A percentile compares a stretch with the other conserved stretches of the same genome.
phyloP scores from a whole-genome alignment of 2,329 filamentous ascomycete species.

The Aspergillus sp. region DNA sequence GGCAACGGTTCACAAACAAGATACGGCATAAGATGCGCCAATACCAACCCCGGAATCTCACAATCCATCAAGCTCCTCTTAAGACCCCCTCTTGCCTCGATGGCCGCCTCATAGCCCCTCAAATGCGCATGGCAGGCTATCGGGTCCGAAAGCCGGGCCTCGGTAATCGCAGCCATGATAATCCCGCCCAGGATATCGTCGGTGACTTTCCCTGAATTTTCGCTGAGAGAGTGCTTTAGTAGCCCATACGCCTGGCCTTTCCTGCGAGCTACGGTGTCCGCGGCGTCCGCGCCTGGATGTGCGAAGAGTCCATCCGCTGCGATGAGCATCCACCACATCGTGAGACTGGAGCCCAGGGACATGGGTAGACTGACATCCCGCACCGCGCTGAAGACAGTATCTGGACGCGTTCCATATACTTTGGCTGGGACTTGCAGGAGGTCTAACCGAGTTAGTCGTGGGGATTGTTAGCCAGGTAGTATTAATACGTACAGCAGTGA shows the following conservation, averaged over 20 bases:
- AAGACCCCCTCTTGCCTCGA: neutral
- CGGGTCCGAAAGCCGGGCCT: neutral
- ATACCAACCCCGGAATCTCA: neutral
- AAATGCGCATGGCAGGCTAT: neutral
- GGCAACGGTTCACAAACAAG: neutral
- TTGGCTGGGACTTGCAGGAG: neutral
- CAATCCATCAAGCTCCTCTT: neutral
- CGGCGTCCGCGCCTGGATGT: neutral
- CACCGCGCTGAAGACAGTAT: neutral
- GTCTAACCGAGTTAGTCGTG: neutral
- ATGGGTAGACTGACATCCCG: constrained; percentile 3
- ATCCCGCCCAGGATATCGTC: neutral
- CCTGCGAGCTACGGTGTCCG: neutral
- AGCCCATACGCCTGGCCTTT: neutral
- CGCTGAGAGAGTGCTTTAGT: neutral
- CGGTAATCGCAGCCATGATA: constrained; percentile 1
- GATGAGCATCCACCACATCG: neutral
- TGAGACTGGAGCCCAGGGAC: neutral
- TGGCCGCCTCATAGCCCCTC: neutral
- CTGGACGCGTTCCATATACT: neutral
- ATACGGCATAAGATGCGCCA: neutral
- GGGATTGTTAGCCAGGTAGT: too few species aligned
- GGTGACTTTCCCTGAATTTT: neutral
- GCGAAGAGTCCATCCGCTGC: neutral
- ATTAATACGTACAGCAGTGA: neutral